Evolutionary conservation across 805 yeast genomes (phyloP).

Genomic region (Ogataea wickerhamii): DNA sequence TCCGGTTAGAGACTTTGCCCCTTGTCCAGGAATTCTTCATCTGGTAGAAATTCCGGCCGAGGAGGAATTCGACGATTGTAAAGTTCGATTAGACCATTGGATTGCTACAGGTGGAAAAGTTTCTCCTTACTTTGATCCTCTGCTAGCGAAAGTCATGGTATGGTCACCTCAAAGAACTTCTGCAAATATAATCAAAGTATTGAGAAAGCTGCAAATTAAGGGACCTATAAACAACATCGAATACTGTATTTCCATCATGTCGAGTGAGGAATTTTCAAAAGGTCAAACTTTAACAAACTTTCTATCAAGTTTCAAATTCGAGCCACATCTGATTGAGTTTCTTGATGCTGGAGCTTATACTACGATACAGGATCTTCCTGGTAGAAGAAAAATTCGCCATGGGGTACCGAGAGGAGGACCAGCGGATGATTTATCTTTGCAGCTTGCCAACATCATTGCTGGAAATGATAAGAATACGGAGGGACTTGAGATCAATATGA

Average conservation of each 20-base stretch:
- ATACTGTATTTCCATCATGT: conserved; percentile 78
- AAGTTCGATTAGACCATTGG: conserved; percentile 96
- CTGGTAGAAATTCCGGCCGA: conserved; percentile 71
- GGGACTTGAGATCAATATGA: conserved; percentile 83
- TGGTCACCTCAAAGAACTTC: conserved; percentile 86
- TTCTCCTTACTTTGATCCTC: conserved; percentile 94
- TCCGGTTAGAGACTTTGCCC: conserved; percentile 90
- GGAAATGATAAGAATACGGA: conserved; percentile 82
- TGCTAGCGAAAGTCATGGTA: conserved; percentile 92
- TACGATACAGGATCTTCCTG: conserved; percentile 93
- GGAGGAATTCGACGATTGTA: conserved; percentile 24
- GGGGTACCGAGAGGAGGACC: conserved; percentile 99
- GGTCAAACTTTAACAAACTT: conserved; percentile 85
- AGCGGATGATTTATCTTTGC: conserved; percentile 88
- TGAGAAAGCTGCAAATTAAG: conserved; percentile 76
- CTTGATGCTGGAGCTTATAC: conserved; percentile 91
- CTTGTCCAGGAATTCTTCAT: conserved; percentile 91
- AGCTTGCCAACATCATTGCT: conserved; percentile 84
- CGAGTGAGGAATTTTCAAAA: conserved; percentile 74
- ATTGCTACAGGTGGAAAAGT: conserved; percentile 80
- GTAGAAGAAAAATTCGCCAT: conserved; percentile 78
- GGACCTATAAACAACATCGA: conserved; percentile 91
- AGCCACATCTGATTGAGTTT: conserved; percentile 80
- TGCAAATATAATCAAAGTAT: conserved; percentile 71
- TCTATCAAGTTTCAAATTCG: conserved; percentile 72